Evolutionary conservation across 495 filamentous ascomycete genomes (phyloP).

Genomic region (Aspergillus conjunctus): DNA sequence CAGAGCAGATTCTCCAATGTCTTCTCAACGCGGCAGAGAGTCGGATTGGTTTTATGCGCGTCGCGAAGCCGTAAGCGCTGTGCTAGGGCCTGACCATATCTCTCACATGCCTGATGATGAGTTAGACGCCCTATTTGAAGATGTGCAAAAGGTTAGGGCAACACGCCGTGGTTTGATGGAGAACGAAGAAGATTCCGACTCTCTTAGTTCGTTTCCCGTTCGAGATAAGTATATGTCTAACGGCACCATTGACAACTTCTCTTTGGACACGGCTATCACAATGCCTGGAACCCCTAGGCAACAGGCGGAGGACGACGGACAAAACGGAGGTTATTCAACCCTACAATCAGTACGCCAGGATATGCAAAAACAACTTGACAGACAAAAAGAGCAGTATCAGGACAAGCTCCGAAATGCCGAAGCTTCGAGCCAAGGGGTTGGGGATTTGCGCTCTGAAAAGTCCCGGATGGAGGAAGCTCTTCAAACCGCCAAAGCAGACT

Average conservation of each 20-base stretch:
- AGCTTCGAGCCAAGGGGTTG: conserved; percentile 73
- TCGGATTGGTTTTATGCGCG: conserved; percentile 96
- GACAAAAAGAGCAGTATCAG: conserved; percentile 78
- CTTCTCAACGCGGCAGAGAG: conserved; percentile 68
- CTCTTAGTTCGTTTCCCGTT: conserved; percentile 80
- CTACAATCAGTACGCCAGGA: conserved; percentile 76
- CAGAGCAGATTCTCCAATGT: conserved; percentile 78
- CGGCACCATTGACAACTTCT: conserved; percentile 95
- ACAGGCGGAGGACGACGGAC: conserved; percentile 64
- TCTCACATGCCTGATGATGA: conserved; percentile 89
- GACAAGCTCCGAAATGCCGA: conserved; percentile 79
- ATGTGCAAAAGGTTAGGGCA: conserved; percentile 85
- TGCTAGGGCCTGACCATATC: conserved; percentile 91
- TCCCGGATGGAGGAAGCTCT: conserved; percentile 84
- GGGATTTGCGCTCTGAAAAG: conserved; percentile 84
- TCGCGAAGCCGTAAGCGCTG: conserved; percentile 85
- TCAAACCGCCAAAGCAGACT: conserved; percentile 76
- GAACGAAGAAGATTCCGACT: conserved; percentile 86
- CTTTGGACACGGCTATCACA: conserved; percentile 89
- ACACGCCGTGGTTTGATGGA: conserved; percentile 73
- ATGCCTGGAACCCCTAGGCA: conserved; percentile 89
- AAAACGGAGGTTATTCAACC: conserved; percentile 57
- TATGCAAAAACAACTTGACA: conserved; percentile 86
- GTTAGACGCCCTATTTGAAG: conserved; percentile 90
- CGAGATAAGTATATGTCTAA: conserved; percentile 96